Evolutionary conservation across 179 eudicot genomes (phyloP).

Genomic region (Silene coronaria): DNA sequence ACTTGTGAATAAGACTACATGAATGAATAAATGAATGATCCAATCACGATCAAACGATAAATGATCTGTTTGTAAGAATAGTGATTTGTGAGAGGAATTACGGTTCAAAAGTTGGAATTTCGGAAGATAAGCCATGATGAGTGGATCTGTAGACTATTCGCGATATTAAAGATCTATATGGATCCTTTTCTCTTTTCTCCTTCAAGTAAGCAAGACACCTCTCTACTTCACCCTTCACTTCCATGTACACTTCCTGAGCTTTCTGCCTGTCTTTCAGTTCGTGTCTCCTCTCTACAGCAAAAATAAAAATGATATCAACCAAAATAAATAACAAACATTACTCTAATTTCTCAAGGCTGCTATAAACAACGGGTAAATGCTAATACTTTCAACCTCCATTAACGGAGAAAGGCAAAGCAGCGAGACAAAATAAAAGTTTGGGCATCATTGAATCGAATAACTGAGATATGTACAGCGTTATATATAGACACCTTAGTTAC

Average conservation of each 20-base stretch:
- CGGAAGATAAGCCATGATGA: conserved; percentile 46
- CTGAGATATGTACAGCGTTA: no score
- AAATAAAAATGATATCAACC: background rate
- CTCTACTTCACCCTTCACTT: conserved; percentile 66
- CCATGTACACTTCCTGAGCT: conserved; percentile 48
- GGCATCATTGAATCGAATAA: no score
- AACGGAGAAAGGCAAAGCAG: no score
- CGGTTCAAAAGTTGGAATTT: conserved; percentile 60
- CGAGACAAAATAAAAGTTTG: no score
- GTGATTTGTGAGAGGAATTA: background rate
- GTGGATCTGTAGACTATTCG: conserved; percentile 45
- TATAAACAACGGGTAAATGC: no score
- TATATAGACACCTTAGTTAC: no score
- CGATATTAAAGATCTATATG: conserved; percentile 49
- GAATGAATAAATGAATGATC: background rate
- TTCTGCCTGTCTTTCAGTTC: conserved; percentile 52
- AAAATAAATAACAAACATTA: background rate
- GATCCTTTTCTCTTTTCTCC: conserved; percentile 64
- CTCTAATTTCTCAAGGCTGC: background rate
- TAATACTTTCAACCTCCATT: no score
- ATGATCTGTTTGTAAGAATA: background rate
- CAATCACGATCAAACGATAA: background rate
- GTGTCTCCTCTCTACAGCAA: conserved; percentile 45
- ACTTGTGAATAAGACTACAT: background rate
- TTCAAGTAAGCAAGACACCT: conserved; percentile 53